These are phyloP conservation scores for Escallonia rubra DNA, from an alignment of 129 eudicot species.

Conservation along the genomic window DNA sequence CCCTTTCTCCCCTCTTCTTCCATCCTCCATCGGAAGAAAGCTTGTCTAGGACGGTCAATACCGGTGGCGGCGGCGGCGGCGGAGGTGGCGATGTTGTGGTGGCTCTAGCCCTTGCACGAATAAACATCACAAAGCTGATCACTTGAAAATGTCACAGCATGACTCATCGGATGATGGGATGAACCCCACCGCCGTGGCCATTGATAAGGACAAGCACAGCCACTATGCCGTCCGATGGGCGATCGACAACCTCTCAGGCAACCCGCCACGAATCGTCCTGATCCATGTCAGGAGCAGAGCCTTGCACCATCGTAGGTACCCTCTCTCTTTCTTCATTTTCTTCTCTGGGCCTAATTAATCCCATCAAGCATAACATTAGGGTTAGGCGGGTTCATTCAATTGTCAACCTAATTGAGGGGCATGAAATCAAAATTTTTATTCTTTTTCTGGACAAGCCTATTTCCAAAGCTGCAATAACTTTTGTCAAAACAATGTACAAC, in stretches of 20 bases:
- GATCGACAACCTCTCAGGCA: conserved; percentile 25
- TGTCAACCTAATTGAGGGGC: background rate
- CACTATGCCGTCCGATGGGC: conserved; percentile 48
- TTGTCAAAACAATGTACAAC: background rate
- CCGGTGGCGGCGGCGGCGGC: background rate
- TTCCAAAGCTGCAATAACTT: too few relatives aligned
- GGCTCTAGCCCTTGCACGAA: background rate
- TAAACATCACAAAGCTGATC: background rate
- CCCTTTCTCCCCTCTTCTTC: background rate
- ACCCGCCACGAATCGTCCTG: conserved; percentile 19
- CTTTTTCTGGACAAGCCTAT: background rate
- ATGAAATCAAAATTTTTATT: background rate
- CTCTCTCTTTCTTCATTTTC: background rate
- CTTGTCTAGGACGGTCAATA: background rate
- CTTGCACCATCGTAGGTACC: conserved; percentile 36
- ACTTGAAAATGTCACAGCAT: conserved; percentile 4
- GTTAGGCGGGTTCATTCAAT: background rate
- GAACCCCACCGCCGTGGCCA: conserved; percentile 29
- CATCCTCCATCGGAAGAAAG: background rate
- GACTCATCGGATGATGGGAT: conserved; percentile 7
- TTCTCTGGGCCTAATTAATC: background rate
- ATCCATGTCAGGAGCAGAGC: conserved; percentile 31
- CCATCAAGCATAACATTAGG: background rate
- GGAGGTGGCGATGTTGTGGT: background rate
- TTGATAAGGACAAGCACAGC: conserved; percentile 40